Percentiles rank a stretch among this genome's conserved stretches.
phyloP scores from a whole-genome alignment of 345 rosid species.

The Eucalyptus polybractea region DNA sequence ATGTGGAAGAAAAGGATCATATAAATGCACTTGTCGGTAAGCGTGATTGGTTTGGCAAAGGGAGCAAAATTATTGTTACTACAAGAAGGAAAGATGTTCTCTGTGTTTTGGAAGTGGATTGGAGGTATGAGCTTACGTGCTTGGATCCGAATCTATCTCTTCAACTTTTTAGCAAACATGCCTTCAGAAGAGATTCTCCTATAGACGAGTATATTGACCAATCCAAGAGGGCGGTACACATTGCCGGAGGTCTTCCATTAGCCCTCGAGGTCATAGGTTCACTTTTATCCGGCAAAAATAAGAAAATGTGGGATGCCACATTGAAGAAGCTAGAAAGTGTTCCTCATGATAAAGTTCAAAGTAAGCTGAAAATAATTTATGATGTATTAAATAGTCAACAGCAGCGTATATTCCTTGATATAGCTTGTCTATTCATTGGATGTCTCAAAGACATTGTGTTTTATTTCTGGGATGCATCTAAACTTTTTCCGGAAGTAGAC shows the following conservation, averaged over 20 bases:
- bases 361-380: neutral
- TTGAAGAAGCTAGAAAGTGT: neutral
- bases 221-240: accelerated
- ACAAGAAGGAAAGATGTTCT: neutral
- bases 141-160: accelerated
- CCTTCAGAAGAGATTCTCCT: neutral
- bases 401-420: neutral
- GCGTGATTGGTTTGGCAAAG: neutral
- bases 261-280: neutral
- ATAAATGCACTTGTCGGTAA: neutral
- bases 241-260: neutral
- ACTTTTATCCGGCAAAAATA: accelerated
- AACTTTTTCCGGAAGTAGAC: too few species aligned
- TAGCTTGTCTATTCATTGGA: neutral
- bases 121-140: neutral
- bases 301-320: accelerated
- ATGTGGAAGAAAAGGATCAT: accelerated
- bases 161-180: neutral
- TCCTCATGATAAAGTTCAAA: neutral
- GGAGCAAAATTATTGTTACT: neutral
- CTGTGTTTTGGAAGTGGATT: neutral
- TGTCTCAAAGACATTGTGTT: neutral
- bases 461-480: too few species aligned
- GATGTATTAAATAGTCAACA: neutral
- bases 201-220: accelerated